These are phyloP conservation scores for Sisymbrium irio DNA, from an alignment of 345 rosid genomes.

Conservation along the genomic window DNA sequence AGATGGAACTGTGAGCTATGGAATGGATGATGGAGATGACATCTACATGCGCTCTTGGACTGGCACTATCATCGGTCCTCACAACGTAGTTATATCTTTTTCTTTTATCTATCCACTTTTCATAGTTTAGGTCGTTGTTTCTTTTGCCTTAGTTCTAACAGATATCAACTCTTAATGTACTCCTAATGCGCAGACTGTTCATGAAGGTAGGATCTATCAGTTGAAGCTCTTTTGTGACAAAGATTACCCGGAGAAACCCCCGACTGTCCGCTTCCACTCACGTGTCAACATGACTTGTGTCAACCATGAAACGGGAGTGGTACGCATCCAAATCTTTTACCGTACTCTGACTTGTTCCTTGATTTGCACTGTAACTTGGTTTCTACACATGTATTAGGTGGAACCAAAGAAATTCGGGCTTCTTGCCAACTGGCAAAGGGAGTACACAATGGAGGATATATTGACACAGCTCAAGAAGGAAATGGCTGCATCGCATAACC, in stretches of 20 bases:
- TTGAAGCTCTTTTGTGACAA: conserved; percentile 97
- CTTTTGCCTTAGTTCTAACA: conserved; percentile 1
- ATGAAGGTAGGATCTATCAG: conserved; percentile 95
- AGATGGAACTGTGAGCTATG: conserved; percentile 96
- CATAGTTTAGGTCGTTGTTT: background rate
- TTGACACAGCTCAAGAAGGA: conserved; percentile 73
- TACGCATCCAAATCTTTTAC: conserved; percentile 19
- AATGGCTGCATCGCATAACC: conserved; percentile 68
- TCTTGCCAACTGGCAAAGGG: conserved; percentile 77
- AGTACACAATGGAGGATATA: conserved; percentile 76
- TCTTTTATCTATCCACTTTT: background rate
- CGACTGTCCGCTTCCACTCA: conserved; percentile 90
- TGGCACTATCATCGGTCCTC: conserved; percentile 88
- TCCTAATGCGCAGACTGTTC: conserved; percentile 64
- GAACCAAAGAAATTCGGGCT: conserved; percentile 70
- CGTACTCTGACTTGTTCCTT: background rate
- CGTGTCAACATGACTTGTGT: conserved; percentile 91
- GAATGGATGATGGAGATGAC: conserved; percentile 99
- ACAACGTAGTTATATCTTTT: conserved; percentile 60
- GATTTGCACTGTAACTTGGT: background rate
- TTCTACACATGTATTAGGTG: conserved; percentile 38
- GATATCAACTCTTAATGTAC: background rate
- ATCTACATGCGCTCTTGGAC: conserved; percentile 96
- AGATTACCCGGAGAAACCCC: conserved; percentile 98
- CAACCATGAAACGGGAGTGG: conserved; percentile 97